Conservation (phyloP, 345 rosid species). For the Bruguiera sexangula region DNA sequence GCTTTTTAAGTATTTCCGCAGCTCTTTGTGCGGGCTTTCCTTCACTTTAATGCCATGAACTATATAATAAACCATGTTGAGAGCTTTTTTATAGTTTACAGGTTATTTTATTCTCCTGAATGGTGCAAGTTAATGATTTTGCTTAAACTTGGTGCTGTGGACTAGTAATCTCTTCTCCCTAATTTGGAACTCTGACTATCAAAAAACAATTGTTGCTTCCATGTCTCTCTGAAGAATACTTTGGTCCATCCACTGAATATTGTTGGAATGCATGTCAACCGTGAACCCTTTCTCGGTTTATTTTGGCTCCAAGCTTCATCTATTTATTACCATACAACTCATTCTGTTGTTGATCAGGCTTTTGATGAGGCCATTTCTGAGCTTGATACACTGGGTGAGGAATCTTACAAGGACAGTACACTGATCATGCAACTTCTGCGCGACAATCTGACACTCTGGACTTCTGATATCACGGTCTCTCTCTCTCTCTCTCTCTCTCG, state of each 20-base stretch:
- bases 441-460: conserved; percentile 95
- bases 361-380: conserved; percentile 98
- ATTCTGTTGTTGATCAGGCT: conserved; percentile 44
- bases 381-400: conserved; percentile 94
- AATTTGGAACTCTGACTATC: too few species aligned
- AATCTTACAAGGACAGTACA: conserved; percentile 97
- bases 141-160: neutral
- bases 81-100: neutral
- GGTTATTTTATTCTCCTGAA: neutral
- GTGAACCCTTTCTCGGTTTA: neutral
- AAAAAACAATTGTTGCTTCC: too few species aligned
- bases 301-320: too few species aligned
- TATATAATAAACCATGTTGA: neutral
- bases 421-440: conserved; percentile 98
- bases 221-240: too few species aligned
- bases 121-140: neutral
- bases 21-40: too few species aligned
- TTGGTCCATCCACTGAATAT: too few species aligned
- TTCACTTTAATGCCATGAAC: too few species aligned
- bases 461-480: conserved; percentile 82
- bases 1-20: too few species aligned
- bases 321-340: too few species aligned
- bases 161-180: too few species aligned
- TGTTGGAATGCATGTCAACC: neutral
- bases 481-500: neutral